phyloP scores from a whole-genome alignment of 768 basidiomycete genomes.

The Steccherinum ochraceum region DNA sequence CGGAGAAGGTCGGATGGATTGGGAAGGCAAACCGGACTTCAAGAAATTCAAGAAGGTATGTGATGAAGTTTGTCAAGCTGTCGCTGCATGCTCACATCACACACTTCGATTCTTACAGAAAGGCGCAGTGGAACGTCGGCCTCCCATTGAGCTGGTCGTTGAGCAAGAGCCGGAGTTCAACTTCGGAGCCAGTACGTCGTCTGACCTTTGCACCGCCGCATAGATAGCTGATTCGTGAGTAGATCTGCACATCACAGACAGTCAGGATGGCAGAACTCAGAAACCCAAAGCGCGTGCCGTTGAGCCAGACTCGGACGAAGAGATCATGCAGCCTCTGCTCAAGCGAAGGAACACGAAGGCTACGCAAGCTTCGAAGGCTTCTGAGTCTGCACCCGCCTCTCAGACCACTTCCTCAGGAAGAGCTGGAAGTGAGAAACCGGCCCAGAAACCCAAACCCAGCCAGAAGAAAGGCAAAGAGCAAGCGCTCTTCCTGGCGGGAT shows the following conservation, averaged over 20 bases:
- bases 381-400: neutral
- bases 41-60: conserved; percentile 77
- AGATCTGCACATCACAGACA: neutral
- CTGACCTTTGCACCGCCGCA: neutral
- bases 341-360: neutral
- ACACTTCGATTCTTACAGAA: conserved; percentile 22
- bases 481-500: conserved; percentile 48
- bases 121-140: conserved; percentile 16
- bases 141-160: conserved; percentile 45
- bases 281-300: neutral
- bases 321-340: neutral
- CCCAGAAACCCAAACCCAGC: neutral
- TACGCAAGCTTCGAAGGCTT: neutral
- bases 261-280: neutral
- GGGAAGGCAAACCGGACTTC: conserved; percentile 56
- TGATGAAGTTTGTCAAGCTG: neutral
- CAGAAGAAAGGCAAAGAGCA: conserved; percentile 23
- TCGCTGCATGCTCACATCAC: neutral
- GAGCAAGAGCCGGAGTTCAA: conserved; percentile 39
- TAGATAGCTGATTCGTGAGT: neutral
- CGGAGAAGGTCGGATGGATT: conserved; percentile 24
- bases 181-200: neutral
- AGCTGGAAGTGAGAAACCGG: neutral
- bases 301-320: conserved; percentile 1
- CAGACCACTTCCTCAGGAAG: too few relatives aligned